Evolutionary conservation across 768 basidiomycete genomes (phyloP).

Genomic region (Phaeotremella skinneri): DNA sequence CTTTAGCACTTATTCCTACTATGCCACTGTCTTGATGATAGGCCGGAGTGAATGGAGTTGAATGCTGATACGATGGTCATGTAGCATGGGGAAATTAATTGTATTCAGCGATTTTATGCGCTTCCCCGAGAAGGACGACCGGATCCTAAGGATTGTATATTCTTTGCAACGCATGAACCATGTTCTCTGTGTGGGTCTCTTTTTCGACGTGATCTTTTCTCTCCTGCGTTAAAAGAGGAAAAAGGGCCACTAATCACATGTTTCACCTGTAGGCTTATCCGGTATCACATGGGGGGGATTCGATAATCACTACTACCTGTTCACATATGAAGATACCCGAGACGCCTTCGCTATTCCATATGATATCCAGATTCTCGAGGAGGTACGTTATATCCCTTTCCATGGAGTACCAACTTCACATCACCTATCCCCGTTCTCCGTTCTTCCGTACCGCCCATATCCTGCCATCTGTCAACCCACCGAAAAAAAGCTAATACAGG

Average conservation of each 20-base stretch:
- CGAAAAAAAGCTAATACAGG: not conserved
- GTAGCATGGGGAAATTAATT: slow-evolving; percentile 42
- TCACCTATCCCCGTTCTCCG: too few relatives aligned
- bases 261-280: slow-evolving; percentile 23
- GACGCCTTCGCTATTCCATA: slow-evolving; percentile 42
- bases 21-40: too few relatives aligned
- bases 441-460: not conserved
- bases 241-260: too few relatives aligned
- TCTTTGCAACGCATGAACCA: slow-evolving; percentile 46
- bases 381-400: slow-evolving; percentile 14
- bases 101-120: slow-evolving; percentile 37
- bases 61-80: slow-evolving; percentile 1
- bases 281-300: slow-evolving; percentile 44
- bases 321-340: slow-evolving; percentile 41
- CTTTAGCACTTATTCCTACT: not conserved
- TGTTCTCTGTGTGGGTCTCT: slow-evolving; percentile 36
- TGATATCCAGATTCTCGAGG: slow-evolving; percentile 33
- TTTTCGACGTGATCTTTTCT: not conserved
- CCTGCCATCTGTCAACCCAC: not conserved
- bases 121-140: slow-evolving; percentile 23
- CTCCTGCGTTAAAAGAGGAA: not conserved
- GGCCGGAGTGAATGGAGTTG: too few relatives aligned
- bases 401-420: not conserved
- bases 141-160: slow-evolving; percentile 32
- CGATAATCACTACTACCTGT: slow-evolving; percentile 36